Percentiles rank a stretch among this genome's conserved stretches.
phyloP scores from a whole-genome alignment of 2,329 filamentous ascomycete genomes.

The Hypoxylon sp. region DNA sequence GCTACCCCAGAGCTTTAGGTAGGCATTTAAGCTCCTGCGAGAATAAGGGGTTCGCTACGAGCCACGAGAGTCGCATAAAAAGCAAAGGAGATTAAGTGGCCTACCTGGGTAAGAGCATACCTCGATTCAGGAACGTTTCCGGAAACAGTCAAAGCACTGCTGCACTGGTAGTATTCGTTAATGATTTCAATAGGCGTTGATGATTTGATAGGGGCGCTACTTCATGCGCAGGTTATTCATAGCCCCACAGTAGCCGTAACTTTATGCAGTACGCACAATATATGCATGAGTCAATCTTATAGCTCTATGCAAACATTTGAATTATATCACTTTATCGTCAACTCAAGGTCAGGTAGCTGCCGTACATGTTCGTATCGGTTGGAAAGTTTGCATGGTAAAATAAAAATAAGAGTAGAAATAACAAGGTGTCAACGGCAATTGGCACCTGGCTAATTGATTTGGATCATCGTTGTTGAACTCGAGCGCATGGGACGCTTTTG shows the following conservation, averaged over 20 bases:
- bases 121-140: constrained; percentile 27
- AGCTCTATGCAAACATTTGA: constrained; percentile 19
- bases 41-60: constrained; percentile 39
- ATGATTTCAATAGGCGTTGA: constrained; percentile 3
- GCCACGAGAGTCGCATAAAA: constrained; percentile 37
- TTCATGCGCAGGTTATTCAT: constrained; percentile 22
- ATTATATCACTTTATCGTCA: constrained; percentile 35
- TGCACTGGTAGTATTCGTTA: constrained; percentile 19
- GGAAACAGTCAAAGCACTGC: constrained; percentile 24
- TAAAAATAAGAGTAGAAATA: constrained; percentile 15
- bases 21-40: constrained; percentile 32
- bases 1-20: constrained; percentile 17
- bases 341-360: constrained; percentile 8
- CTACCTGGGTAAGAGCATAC: constrained; percentile 22
- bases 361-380: constrained; percentile 1
- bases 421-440: constrained; percentile 15
- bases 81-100: constrained; percentile 39
- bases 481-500: constrained; percentile 28
- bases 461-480: constrained; percentile 41
- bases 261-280: constrained; percentile 5
- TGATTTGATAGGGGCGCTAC: constrained; percentile 20
- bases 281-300: not conserved
- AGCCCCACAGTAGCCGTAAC: not conserved
- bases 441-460: constrained; percentile 39
- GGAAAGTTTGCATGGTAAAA: constrained; percentile 22